Conservation (phyloP, 345 rosid genomes). For the thale cress (Arabidopsis thaliana) region TAIR10.1 NC_003070.9:4551001-4551500, state of each 20-base stretch:
- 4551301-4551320: slow-evolving; percentile 43
- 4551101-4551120: neutral
- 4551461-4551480: slow-evolving; percentile 79
- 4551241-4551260: slow-evolving; percentile 85
- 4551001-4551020: slow-evolving; percentile 10
- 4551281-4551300: slow-evolving; percentile 43
- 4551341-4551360: slow-evolving; percentile 75
- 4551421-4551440: slow-evolving; percentile 40
- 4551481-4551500: slow-evolving; percentile 66
- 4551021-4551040: neutral
- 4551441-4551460: slow-evolving; percentile 55
- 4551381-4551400: slow-evolving; percentile 25
- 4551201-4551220: slow-evolving; percentile 82
- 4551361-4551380: slow-evolving; percentile 60
- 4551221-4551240: slow-evolving; percentile 95
- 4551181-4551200: slow-evolving; percentile 92
- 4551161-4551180: slow-evolving; percentile 63
- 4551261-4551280: slow-evolving; percentile 86
- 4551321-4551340: slow-evolving; percentile 44
- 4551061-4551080: neutral
- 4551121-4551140: slow-evolving; percentile 10
- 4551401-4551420: slow-evolving; percentile 28
- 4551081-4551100: neutral
- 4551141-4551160: neutral
- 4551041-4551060: neutral